These are phyloP conservation scores for Carex myosuroides DNA, from an alignment of 176 grass and related monocot genomes.

Conservation along the genomic window DNA sequence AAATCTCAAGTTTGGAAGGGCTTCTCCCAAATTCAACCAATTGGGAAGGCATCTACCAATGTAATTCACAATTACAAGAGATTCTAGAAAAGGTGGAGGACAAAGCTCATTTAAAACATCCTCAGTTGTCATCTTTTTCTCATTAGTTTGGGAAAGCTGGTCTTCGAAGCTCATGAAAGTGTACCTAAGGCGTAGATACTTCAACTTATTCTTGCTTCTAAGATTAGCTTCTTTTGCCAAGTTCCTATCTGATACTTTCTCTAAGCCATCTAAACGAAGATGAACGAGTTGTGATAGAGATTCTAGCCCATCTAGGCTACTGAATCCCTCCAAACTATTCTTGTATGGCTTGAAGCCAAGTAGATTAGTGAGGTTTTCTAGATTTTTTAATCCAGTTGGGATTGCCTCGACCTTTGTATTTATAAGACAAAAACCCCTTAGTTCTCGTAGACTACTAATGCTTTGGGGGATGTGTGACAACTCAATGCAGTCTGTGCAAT, in stretches of 20 bases:
- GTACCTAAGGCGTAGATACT: fast-evolving
- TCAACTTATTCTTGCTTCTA: neutral
- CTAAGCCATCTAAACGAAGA: neutral
- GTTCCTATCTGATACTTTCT: neutral
- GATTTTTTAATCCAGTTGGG: neutral
- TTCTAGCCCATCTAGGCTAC: neutral
- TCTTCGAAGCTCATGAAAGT: neutral
- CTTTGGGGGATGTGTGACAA: neutral
- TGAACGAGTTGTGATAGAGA: neutral
- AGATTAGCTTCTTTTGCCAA: neutral
- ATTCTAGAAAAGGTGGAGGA: neutral
- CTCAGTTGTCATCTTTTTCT: neutral
- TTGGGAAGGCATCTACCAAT: neutral
- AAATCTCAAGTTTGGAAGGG: neutral
- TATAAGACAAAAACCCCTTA: neutral
- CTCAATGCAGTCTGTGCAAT: neutral
- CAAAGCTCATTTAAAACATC: neutral
- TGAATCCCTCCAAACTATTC: neutral
- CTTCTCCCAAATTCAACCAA: neutral
- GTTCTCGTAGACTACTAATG: neutral
- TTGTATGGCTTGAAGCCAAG: neutral
- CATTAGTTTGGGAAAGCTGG: neutral
- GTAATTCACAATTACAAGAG: neutral
- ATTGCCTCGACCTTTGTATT: neutral
- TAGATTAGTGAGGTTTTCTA: neutral